Base-by-base conservation (phyloP, 352 stramenopile genomes). In the Pythium utonaiense region DNA sequence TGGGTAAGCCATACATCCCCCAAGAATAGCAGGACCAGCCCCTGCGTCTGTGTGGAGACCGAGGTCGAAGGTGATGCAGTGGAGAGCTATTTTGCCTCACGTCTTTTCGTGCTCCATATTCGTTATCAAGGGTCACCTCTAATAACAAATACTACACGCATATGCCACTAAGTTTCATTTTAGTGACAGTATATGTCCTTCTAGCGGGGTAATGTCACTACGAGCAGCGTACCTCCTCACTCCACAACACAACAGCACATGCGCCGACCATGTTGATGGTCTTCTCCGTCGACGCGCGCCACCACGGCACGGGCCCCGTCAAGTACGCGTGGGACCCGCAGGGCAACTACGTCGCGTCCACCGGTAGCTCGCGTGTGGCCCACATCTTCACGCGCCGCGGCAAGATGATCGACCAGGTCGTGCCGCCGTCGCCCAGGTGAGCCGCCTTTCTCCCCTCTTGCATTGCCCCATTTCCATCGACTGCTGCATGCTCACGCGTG, bases 321-420 rank as follows among this genome's bases (percentile, higher is more conserved):
- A 88, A 86, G 61, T 92, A 92, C 72, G 70, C 75, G n/a, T 92
- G 83, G 83, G 80, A 92, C 40, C 83, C 83, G 14, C 77, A 80
- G 27, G 83, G 80, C 57, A 81, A 81, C 66, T 90, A 85, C 57
- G 79, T 92, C 27, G 82, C 82, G n/a, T 90, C 82, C 34, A 83
- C 82, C 4, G 82, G 82, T 25, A 83, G 67, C 52, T 92, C 82
- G 22, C 82, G 82, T 9, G 82, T 92, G 4, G 82, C 78, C 16
- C 82, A 92, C 36, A 86, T 92, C 67, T 92, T 89, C 57, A 77
- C 74, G 24, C 71, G 77, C 34, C 73, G 73, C 28, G 83, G 83
- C 24, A 88, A 89, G 62, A 69, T 92, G 64, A 75, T 92, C 42
- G 82, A 92, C 59, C 82, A 92, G 70, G 73, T 92, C 55, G 82